phyloP scores from a whole-genome alignment of 202 grass and related monocot species.

The Alloteropsis angusta region DNA sequence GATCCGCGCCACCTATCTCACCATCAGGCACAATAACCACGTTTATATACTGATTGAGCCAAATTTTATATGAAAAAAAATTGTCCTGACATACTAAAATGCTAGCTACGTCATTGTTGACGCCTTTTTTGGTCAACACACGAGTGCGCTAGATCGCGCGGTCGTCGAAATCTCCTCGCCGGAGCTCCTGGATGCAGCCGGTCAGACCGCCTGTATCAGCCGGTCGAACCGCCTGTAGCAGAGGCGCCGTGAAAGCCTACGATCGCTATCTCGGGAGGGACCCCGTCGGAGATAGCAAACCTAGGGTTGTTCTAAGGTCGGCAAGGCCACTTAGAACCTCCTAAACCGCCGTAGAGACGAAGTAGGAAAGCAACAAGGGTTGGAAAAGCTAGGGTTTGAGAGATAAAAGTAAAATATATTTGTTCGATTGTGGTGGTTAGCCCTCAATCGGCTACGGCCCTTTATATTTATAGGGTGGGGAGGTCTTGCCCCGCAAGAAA shows the following conservation, averaged over 20 bases:
- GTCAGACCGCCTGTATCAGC: background rate
- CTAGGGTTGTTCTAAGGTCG: background rate
- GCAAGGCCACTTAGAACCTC: background rate
- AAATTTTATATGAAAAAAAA: no score
- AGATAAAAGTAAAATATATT: no score
- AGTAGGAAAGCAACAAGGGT: background rate
- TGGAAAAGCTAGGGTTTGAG: background rate
- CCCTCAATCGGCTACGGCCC: background rate
- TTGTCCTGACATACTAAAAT: no score
- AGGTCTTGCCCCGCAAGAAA: no score
- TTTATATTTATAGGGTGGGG: background rate
- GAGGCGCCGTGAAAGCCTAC: background rate
- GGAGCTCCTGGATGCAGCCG: background rate
- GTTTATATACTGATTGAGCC: no score
- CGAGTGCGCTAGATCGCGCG: no score
- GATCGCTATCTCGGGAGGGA: background rate
- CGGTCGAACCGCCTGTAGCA: background rate
- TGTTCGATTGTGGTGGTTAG: no score
- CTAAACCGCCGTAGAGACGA: background rate
- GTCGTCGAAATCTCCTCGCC: no score
- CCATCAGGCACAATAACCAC: no score
- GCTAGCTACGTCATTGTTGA: no score
- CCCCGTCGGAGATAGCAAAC: background rate
- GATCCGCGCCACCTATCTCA: no score
- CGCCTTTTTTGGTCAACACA: no score